These are phyloP conservation scores for Bryoglossum gracile DNA, from an alignment of 495 filamentous ascomycete species.

Conservation along the genomic window DNA sequence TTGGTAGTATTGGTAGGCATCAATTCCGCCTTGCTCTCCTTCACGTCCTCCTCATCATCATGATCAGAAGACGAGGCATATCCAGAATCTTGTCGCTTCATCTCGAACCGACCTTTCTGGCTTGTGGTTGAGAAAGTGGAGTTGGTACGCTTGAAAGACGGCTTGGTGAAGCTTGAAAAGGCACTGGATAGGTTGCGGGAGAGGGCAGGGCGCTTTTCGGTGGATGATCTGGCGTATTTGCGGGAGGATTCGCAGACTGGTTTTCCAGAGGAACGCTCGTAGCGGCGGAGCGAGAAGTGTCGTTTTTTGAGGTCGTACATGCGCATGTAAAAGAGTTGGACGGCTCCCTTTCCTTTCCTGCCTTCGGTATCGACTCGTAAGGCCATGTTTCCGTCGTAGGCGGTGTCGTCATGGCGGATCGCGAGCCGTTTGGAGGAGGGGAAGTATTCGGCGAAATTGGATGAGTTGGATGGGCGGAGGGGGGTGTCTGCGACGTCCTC, in stretches of 20 bases:
- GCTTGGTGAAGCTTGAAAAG: conserved; percentile 57
- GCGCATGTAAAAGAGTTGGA: conserved; percentile 88
- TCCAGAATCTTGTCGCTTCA: conserved; percentile 49
- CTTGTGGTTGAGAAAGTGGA: conserved; percentile 36
- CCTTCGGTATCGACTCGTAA: conserved; percentile 75
- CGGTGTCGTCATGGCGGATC: conserved; percentile 88
- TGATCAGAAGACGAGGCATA: conserved; percentile 44
- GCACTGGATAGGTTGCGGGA: conserved; percentile 71
- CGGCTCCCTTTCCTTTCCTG: conserved; percentile 48
- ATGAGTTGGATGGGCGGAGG: conserved; percentile 66
- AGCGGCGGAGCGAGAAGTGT: conserved; percentile 85
- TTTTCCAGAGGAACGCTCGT: conserved; percentile 86
- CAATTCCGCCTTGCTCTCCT: conserved; percentile 17
- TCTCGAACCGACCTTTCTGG: conserved; percentile 30
- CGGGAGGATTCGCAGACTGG: conserved; percentile 84
- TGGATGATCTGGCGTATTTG: conserved; percentile 42
- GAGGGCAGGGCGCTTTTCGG: conserved; percentile 41
- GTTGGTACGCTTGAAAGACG: conserved; percentile 43
- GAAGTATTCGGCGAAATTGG: conserved; percentile 81
- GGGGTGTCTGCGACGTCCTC: conserved; percentile 51
- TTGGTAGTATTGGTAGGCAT: conserved; percentile 65
- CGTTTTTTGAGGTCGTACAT: conserved; percentile 88
- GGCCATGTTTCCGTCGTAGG: conserved; percentile 95
- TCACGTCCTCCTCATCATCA: conserved; percentile 37
- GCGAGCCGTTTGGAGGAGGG: conserved; percentile 72